phyloP scores from a whole-genome alignment of 306 rosid genomes.

The Malus asiatica region DNA sequence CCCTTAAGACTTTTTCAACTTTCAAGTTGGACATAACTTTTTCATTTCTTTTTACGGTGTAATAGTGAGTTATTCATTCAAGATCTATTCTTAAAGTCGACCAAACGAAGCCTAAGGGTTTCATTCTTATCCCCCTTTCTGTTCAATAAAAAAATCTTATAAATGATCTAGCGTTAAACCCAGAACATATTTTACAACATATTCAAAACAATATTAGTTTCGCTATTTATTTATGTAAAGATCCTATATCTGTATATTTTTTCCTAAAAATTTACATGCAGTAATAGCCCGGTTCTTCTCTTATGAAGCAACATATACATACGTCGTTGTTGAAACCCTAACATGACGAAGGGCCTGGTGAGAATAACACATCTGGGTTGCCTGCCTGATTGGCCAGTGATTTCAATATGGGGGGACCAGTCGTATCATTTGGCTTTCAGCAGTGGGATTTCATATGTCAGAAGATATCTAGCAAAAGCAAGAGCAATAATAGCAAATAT shows the following conservation, averaged over 20 bases:
- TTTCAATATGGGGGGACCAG: constrained; percentile 19
- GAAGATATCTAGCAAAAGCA: background rate
- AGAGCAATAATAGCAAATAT: background rate
- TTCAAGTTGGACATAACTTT: too few relatives aligned
- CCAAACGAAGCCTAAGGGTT: background rate
- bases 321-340: background rate
- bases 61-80: background rate
- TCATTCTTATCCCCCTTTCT: background rate
- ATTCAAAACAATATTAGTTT: background rate
- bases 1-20: background rate
- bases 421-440: background rate
- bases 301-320: background rate
- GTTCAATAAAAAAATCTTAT: background rate
- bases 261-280: background rate
- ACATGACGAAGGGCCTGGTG: background rate
- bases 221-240: background rate
- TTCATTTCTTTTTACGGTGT: too few relatives aligned
- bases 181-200: background rate
- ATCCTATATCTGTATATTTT: background rate
- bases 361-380: background rate
- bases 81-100: background rate
- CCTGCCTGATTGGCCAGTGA: background rate
- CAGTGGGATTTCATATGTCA: constrained; percentile 26
- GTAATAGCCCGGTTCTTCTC: background rate
- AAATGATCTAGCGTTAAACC: background rate